Conservation (phyloP, 2,329 filamentous ascomycete genomes). For the Aspergillus latus region DNA sequence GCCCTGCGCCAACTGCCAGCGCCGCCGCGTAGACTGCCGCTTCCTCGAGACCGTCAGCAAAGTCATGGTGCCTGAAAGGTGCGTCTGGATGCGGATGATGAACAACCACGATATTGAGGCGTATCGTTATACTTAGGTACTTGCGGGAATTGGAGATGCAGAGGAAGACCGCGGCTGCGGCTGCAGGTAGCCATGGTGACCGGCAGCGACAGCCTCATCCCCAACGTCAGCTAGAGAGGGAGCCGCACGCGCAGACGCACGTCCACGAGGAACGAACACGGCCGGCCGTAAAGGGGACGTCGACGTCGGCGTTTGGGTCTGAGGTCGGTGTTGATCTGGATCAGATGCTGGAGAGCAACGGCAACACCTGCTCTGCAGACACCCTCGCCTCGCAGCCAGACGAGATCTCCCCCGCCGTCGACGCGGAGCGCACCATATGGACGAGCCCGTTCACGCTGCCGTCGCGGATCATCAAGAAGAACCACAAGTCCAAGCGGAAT, state of each 20-base stretch:
- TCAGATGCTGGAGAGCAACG: neutral
- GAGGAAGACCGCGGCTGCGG: slow-evolving; percentile 1
- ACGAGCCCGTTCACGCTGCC: slow-evolving; percentile 24
- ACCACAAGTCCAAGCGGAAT: slow-evolving; percentile 20
- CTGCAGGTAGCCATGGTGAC: too few species aligned
- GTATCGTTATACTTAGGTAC: slow-evolving; percentile 9
- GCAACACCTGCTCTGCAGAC: neutral
- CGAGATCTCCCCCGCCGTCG: neutral
- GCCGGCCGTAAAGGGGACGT: slow-evolving; percentile 1
- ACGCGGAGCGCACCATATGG: slow-evolving; percentile 15
- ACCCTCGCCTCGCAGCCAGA: neutral
- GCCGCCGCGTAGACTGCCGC: slow-evolving; percentile 25
- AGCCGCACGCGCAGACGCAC: neutral
- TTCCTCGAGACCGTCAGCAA: slow-evolving; percentile 32
- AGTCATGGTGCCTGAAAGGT: slow-evolving; percentile 38
- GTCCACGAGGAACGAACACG: neutral
- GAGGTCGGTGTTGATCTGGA: neutral
- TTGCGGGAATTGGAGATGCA: slow-evolving; percentile 21
- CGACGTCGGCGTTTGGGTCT: slow-evolving; percentile 4
- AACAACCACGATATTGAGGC: neutral
- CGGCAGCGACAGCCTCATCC: neutral
- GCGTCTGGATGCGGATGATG: neutral
- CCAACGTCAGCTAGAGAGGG: too few species aligned
- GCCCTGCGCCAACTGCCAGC: slow-evolving; percentile 35
- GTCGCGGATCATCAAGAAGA: slow-evolving; percentile 20